Conservation (phyloP, 768 basidiomycete species). For the Serendipita sp. region DNA sequence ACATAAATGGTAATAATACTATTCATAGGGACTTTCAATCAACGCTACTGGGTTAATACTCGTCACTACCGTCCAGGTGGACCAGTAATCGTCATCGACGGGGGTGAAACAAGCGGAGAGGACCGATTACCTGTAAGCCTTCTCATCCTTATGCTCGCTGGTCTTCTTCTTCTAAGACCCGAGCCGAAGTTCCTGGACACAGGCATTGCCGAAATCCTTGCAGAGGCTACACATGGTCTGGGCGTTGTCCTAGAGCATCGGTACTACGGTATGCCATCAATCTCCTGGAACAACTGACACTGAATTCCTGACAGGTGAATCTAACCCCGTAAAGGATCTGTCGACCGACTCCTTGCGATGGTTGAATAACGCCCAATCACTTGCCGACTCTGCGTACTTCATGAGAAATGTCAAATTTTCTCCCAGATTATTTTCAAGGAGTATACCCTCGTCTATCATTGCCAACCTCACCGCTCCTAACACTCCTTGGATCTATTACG, state of each 20-base stretch:
- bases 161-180: constrained; percentile 20
- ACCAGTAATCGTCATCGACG: constrained; percentile 83
- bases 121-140: constrained; percentile 29
- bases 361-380: constrained; percentile 77
- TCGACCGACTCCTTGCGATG: constrained; percentile 75
- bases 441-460: constrained; percentile 29
- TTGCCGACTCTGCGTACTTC: constrained; percentile 85
- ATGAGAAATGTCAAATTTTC: constrained; percentile 63
- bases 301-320: constrained; percentile 34
- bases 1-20: too few species aligned
- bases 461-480: constrained; percentile 50
- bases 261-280: constrained; percentile 52
- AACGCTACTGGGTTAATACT: constrained; percentile 86
- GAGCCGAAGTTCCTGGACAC: constrained; percentile 44
- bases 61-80: constrained; percentile 59
- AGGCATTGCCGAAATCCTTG: constrained; percentile 75
- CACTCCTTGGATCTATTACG: constrained; percentile 88
- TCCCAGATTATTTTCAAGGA: constrained; percentile 12
- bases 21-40: constrained; percentile 44
- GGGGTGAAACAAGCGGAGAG: constrained; percentile 82
- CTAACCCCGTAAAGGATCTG: constrained; percentile 60
- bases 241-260: constrained; percentile 87
- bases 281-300: background rate
- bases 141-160: background rate
- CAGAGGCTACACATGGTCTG: constrained; percentile 72